A percentile compares a stretch with the other conserved stretches of the same genome.
phyloP scores from a whole-genome alignment of 179 eudicot species.

The Actinidia chinensis region DNA sequence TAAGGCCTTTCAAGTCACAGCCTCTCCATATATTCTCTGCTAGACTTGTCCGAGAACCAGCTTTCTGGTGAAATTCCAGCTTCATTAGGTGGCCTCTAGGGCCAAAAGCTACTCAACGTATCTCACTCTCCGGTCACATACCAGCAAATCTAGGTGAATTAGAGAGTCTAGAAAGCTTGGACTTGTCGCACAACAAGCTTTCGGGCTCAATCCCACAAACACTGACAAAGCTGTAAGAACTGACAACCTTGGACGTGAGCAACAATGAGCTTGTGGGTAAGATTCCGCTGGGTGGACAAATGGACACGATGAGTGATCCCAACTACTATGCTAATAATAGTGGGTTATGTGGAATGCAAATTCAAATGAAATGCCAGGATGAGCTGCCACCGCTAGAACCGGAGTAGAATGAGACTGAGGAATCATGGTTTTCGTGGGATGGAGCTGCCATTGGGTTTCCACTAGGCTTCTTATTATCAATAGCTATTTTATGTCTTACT shows the following conservation, averaged over 20 bases:
- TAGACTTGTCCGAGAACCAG: constrained; percentile 51
- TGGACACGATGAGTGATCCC: constrained; percentile 45
- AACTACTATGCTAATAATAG: constrained; percentile 45
- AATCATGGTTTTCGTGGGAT: constrained; percentile 41
- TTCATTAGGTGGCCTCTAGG: constrained; percentile 48
- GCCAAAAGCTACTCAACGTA: constrained; percentile 47
- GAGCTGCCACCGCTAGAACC: constrained; percentile 9
- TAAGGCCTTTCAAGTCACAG: constrained; percentile 42
- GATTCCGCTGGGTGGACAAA: constrained; percentile 48
- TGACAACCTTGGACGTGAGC: constrained; percentile 48
- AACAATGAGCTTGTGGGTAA: constrained; percentile 44
- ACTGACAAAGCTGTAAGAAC: constrained; percentile 36
- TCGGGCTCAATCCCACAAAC: constrained; percentile 49
- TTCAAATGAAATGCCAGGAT: constrained; percentile 40
- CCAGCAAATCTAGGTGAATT: constrained; percentile 45
- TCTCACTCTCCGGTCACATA: constrained; percentile 38
- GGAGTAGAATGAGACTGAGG: constrained; percentile 19
- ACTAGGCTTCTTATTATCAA: constrained; percentile 32
- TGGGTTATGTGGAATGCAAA: constrained; percentile 55
- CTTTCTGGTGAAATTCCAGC: constrained; percentile 41
- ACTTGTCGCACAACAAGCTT: constrained; percentile 46
- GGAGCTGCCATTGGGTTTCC: constrained; percentile 47
- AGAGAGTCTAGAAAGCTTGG: constrained; percentile 47
- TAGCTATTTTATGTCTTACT: constrained; percentile 20
- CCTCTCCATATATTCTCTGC: constrained; percentile 46